Base-by-base conservation (phyloP, 768 basidiomycete species). In the Fibroporia radiculosa region DNA sequence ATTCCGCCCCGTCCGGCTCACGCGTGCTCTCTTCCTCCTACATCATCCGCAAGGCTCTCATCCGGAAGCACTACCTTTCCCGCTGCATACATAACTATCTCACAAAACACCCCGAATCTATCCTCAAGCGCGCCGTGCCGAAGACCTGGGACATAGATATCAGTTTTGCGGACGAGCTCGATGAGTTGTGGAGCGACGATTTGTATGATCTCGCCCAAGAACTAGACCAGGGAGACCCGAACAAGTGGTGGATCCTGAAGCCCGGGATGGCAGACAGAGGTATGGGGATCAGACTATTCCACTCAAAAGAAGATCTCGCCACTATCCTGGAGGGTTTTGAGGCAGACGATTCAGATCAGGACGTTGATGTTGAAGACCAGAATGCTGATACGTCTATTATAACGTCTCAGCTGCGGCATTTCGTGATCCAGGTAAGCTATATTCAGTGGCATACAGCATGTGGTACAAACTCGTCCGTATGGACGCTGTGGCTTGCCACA, bases 241-340 rank as follows among this genome's bases (percentile, higher is more conserved):
- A 51, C 14, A 68, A 53, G 40, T 97, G 95, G 95, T 98, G 84
- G 77, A 95, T 99, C 49, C 66, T 99, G 41, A 99, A 99, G 66
- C 93, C 96, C 36, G 90, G 92, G 14, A 95, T 99, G 88, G 84
- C 93, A 1, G 93, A 98, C 67, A 77, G 91, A 40, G 96, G 93
- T 11, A 90, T 91, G 74, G 96, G 95, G 2, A 93, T 99, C 51
- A 68, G 93, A 35, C 66, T 99, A 37, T 97, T 99, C 65, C 78
- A 84, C 42, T 82, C 74, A 44, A 84, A 84, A 62, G 76, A 77
- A 11, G 68, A 76, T 25, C 69, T 99, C 47, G 74, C 76, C 46
- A 56, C 61, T 4, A 93, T 97, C 20, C 89, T 97, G 49, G 73
- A 82, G 50, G 75, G 76, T 18, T 97, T 97, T 52, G 93, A 95